Base-by-base conservation (phyloP, 2,329 filamentous ascomycete species). In the Ophiostoma perfectum region DNA sequence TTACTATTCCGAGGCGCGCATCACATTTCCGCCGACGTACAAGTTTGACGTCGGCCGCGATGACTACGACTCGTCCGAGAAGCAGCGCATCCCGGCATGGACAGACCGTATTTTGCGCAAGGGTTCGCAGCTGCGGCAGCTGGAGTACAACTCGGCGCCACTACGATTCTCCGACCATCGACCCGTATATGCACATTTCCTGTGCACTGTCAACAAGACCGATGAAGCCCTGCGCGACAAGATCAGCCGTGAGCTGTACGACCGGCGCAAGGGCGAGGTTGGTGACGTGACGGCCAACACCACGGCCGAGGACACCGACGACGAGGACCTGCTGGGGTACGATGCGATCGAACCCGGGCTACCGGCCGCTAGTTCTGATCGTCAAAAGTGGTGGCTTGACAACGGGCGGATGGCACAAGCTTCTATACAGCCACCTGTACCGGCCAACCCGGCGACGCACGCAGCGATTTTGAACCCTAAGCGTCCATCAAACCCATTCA, bases 71-170 rank as follows among this genome's bases (percentile, higher is more conserved):
- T 94, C 90, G 9, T 97, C 94, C 85, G 94, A 98, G 75, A 99
- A 99, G 77, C 88, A 90, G 67, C 89, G 95, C 16, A 97, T 98
- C 71, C 95, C 95, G 2, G 95, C 95, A 0, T 99, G 95, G 95
- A 97, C 93, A 70, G 95, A 99, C 78, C 90, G 95, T 49, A 90
- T 99, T 63, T 80, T 99, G 8, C 89, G 91, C 70, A 96, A 93
- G 79, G 95, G 95, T 7, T 81, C 86, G 70, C 93, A 92, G 73
- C 84, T 99, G 47, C 88, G 88, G 58, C 95, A 98, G 76, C 81
- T 90, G 11, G 85, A 90, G 44, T 99, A 99, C 78, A 86, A 91
- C 74, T 89, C 86, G 67, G 93, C 93, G 3, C 88, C 92, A 42
- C 81, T 99, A 47, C 86, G 85, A 12, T 97, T 98, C 76, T 99